Percentiles rank a stretch among this genome's conserved stretches.
These are phyloP conservation scores for Pyrus bretschneideri DNA, from an alignment of 306 rosid genomes.

Conservation along the genomic window DNA sequence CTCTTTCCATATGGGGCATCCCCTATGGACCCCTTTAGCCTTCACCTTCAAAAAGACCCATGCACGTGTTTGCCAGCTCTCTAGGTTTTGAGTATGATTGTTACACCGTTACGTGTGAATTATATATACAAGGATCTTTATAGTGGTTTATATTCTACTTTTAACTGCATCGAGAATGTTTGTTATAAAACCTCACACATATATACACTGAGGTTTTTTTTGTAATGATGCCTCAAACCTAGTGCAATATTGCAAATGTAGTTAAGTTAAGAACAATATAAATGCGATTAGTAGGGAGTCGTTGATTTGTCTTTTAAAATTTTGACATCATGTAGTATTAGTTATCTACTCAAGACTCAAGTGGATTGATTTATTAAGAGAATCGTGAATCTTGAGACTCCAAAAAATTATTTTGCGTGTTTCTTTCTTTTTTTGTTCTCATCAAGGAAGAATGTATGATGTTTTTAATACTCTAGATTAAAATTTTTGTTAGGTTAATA, in stretches of 20 bases:
- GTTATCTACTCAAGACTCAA: background rate
- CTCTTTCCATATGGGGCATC: constrained; percentile 11
- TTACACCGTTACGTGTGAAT: background rate
- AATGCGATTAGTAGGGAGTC: background rate
- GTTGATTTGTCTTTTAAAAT: too few species aligned
- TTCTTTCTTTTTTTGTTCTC: background rate
- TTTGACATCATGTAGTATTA: background rate
- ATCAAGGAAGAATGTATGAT: background rate
- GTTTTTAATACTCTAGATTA: background rate
- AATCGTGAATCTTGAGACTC: background rate
- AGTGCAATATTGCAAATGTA: too few species aligned
- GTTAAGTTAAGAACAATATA: background rate
- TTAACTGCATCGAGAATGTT: background rate
- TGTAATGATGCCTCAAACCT: background rate
- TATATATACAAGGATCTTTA: background rate
- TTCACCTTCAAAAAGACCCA: constrained; percentile 29
- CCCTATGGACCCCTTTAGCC: constrained; percentile 16
- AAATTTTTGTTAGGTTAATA: background rate
- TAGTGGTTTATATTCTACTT: background rate
- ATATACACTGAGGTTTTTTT: too few species aligned
- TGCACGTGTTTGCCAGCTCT: constrained; percentile 72
- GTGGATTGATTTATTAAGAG: background rate
- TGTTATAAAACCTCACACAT: background rate
- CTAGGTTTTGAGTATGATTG: too few species aligned
- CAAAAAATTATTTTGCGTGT: background rate